These are phyloP conservation scores for Chlorencoelia australis DNA, from an alignment of 2,329 filamentous ascomycete genomes.

Conservation along the genomic window DNA sequence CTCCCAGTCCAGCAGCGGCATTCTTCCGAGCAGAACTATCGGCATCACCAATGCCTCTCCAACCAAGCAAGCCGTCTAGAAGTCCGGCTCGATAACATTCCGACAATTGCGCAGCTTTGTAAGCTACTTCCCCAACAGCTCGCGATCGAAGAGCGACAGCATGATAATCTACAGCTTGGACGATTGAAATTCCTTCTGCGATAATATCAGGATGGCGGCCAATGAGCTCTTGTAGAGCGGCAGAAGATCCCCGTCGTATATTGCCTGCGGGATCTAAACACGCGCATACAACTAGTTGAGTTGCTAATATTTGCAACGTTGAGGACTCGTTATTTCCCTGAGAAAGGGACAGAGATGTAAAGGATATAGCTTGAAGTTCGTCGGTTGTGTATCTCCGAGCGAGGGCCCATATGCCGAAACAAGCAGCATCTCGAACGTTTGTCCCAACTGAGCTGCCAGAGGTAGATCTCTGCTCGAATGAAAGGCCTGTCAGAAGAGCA, in stretches of 20 bases:
- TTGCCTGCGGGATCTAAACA: constrained; percentile 88
- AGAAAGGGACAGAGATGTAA: too few relatives aligned
- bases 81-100: constrained; percentile 57
- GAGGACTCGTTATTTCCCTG: constrained; percentile 28
- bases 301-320: constrained; percentile 68
- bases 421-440: constrained; percentile 89
- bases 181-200: constrained; percentile 63
- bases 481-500: constrained; percentile 66
- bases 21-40: constrained; percentile 65
- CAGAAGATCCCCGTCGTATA: constrained; percentile 83
- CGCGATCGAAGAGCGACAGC: constrained; percentile 78
- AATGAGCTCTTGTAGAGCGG: constrained; percentile 86
- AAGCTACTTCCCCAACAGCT: constrained; percentile 69
- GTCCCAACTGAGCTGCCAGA: constrained; percentile 79
- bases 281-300: constrained; percentile 70
- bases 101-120: constrained; percentile 56
- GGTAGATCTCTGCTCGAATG: constrained; percentile 79
- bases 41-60: constrained; percentile 78
- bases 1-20: constrained; percentile 60
- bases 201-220: constrained; percentile 86
- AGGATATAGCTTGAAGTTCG: constrained; percentile 58
- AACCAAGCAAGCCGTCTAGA: constrained; percentile 61
- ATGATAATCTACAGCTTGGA: constrained; percentile 89
- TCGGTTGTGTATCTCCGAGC: constrained; percentile 75
- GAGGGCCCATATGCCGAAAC: constrained; percentile 91